Percentiles rank a stretch among this genome's conserved stretches.
phyloP scores from a whole-genome alignment of 225 moss, liverwort and hornwort genomes.

The Bryoerythrophyllum caledonicum region DNA sequence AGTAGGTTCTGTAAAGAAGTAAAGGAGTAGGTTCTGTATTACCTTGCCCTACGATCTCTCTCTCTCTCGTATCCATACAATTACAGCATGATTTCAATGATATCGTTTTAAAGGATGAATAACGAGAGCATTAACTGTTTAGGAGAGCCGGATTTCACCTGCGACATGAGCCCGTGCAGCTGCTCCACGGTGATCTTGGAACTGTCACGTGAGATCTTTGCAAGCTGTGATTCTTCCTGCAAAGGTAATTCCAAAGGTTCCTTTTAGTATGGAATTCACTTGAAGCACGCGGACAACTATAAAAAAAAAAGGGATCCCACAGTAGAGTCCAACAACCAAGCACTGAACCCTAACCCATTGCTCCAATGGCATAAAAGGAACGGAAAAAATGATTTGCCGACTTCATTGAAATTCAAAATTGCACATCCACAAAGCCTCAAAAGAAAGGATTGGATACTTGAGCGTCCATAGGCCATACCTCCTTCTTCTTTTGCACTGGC shows the following conservation, averaged over 20 bases:
- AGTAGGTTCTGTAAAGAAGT: no score
- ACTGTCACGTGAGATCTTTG: conserved; percentile 98
- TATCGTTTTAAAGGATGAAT: not conserved
- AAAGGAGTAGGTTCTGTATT: no score
- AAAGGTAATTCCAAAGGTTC: conserved; percentile 11
- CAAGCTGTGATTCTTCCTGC: conserved; percentile 98
- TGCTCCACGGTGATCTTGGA: conserved; percentile 99
- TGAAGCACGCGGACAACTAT: not conserved
- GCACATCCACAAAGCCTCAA: conserved; percentile 7
- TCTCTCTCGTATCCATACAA: not conserved
- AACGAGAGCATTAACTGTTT: not conserved
- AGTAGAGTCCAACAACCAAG: conserved; percentile 10
- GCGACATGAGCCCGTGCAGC: conserved; percentile 97
- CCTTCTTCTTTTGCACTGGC: conserved; percentile 94
- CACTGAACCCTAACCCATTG: not conserved
- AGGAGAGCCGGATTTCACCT: conserved; percentile 17
- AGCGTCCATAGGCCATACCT: conserved; percentile 45
- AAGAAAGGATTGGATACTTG: not conserved
- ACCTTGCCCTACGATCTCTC: conserved; percentile 1
- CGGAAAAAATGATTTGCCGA: not conserved
- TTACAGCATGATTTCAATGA: not conserved
- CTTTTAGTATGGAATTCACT: conserved; percentile 9
- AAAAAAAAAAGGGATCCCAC: conserved; percentile 1
- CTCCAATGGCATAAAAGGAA: not conserved
- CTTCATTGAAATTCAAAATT: not conserved